Base-by-base conservation (phyloP, 768 basidiomycete genomes). In the Cyathus striatus region DNA sequence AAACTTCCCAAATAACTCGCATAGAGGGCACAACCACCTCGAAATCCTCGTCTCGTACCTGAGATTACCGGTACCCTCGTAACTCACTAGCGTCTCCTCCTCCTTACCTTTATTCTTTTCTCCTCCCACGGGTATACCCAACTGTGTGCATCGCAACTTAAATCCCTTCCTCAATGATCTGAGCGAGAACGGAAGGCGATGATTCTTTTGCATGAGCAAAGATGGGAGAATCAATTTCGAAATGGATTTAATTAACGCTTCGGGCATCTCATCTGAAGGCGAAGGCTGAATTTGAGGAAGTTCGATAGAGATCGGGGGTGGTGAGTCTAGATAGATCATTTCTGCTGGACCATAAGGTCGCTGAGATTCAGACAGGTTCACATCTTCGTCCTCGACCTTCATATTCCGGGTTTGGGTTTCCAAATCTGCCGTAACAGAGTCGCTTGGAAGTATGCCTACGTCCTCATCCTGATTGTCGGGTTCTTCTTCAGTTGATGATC, bases 11-110 rank as follows among this genome's bases (percentile, higher is more conserved):
- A 77, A 65, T 7, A 76, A 42, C 25, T 65, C 62, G 49, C 81
- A 83, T n/a, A 82, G 49, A 0, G 81, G 79, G 49, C 81, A 83
- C 30, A 57, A 30, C 68, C 73, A 78, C 2, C 58, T 49, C 16
- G 46, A 47, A 55, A 70, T 59, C 7, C 43, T 51, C 12, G 61
- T 59, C 38, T 49, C 52, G 38, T 59, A 55, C 14, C 47, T 41
- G 30, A 38, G 41, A 41, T 40, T 50, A 49, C 40, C 48, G 47
- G 41, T 49, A 57, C 14, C 40, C 30, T 51, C 46, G 17, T 45
- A 51, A 9, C 39, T 47, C 24, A 51, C 44, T 36, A 36, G 6
- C 35, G 20, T 18, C 27, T 9, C 9, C 7, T 7, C 7, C 27
- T 7, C 9, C 27, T 9, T 7, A 30, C 7, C 9, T 9, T 9